These are phyloP conservation scores for Prosopis cineraria DNA, from an alignment of 306 rosid species.

Conservation along the genomic window DNA sequence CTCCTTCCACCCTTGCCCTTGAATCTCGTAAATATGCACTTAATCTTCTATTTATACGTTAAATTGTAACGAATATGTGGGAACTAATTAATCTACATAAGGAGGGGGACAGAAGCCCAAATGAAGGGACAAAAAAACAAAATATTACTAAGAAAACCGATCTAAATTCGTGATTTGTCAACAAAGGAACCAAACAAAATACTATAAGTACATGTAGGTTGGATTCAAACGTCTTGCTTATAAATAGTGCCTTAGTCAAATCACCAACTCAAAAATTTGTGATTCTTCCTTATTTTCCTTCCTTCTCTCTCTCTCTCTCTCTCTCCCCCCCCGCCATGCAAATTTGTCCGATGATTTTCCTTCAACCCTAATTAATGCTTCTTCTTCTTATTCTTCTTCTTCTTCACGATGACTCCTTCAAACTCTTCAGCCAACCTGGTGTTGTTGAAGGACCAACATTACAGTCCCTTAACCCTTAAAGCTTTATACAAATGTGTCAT, in stretches of 20 bases:
- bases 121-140: no score
- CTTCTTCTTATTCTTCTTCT: not conserved
- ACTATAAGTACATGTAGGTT: no score
- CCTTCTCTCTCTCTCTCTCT: not conserved
- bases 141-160: no score
- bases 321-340: not conserved
- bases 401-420: slow-evolving; percentile 33
- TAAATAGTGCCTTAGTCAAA: not conserved
- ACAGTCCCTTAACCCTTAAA: slow-evolving; percentile 9
- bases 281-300: slow-evolving; percentile 4
- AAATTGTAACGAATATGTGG: no score
- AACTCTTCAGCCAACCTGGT: not conserved
- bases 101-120: no score
- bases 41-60: no score
- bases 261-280: not conserved
- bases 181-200: no score
- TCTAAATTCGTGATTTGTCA: no score
- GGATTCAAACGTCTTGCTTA: not conserved
- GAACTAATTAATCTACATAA: no score
- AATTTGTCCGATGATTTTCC: not conserved
- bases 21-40: no score
- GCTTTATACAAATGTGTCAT: slow-evolving; percentile 33
- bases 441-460: not conserved
- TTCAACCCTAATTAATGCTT: not conserved
- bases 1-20: no score